Evolutionary conservation across 108 stramenopile genomes (phyloP).

Genomic region (Poteriospumella lacustris): DNA sequence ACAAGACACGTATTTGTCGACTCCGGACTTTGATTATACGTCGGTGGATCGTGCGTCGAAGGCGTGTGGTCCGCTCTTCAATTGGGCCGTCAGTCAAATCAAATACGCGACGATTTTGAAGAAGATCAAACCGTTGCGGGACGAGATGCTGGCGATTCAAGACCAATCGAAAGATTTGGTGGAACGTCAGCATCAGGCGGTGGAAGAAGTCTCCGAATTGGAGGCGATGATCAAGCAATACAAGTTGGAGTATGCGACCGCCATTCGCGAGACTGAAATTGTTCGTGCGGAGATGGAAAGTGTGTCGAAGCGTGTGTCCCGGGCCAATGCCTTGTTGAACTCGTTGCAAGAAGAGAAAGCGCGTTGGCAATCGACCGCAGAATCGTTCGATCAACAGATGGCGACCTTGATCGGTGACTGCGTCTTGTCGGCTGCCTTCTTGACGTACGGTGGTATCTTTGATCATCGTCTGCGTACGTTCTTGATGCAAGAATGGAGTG

Average conservation of each 20-base stretch:
- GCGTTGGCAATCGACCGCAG: constrained; percentile 84
- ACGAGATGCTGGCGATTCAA: constrained; percentile 58
- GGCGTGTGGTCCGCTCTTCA: constrained; percentile 94
- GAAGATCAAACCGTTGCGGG: constrained; percentile 87
- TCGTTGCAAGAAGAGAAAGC: constrained; percentile 87
- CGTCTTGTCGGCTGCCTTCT: constrained; percentile 80
- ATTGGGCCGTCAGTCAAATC: constrained; percentile 90
- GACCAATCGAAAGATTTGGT: background rate
- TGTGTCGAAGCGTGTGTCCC: constrained; percentile 74
- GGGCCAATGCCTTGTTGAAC: constrained; percentile 79
- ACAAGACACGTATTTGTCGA: constrained; percentile 71
- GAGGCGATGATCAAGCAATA: constrained; percentile 81
- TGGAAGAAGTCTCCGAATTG: constrained; percentile 64
- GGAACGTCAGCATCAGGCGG: constrained; percentile 20
- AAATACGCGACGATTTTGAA: constrained; percentile 84
- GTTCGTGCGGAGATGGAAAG: constrained; percentile 88
- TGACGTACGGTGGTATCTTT: constrained; percentile 88
- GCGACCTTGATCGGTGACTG: constrained; percentile 81
- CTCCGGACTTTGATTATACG: constrained; percentile 50
- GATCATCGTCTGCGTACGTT: constrained; percentile 67
- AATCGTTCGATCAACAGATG: constrained; percentile 72
- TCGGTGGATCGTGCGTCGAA: constrained; percentile 48
- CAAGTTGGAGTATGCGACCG: constrained; percentile 88
- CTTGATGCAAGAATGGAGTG: constrained; percentile 70
- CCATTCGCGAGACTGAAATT: constrained; percentile 89